phyloP scores from a whole-genome alignment of 2,329 filamentous ascomycete species.

The Aspergillus fijiensis region DNA sequence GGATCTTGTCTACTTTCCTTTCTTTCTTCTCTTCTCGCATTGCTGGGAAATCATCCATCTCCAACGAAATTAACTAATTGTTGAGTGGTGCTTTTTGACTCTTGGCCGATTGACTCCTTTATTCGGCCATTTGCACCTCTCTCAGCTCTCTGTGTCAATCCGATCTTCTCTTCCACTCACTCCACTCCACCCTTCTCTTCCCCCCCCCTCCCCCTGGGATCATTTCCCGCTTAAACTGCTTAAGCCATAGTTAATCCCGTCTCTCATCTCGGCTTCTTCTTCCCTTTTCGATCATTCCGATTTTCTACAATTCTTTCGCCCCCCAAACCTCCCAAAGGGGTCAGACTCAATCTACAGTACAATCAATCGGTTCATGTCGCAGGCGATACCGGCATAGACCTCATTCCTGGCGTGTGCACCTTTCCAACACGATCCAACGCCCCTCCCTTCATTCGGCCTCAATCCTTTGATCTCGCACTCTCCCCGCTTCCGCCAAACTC shows the following conservation, averaged over 20 bases:
- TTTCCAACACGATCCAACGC: conserved; percentile 7
- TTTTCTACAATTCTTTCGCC: conserved; percentile 1
- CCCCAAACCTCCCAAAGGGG: background rate
- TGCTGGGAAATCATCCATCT: background rate
- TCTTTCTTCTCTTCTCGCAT: background rate
- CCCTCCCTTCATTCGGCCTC: background rate
- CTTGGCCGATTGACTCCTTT: background rate
- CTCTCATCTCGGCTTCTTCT: conserved; percentile 11
- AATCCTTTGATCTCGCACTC: conserved; percentile 5
- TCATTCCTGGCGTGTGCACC: conserved; percentile 11
- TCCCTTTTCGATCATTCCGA: conserved; percentile 8
- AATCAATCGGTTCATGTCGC: conserved; percentile 14
- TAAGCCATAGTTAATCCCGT: background rate
- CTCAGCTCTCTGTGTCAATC: too few relatives aligned
- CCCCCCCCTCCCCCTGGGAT: conserved; percentile 22
- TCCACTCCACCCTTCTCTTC: conserved; percentile 8
- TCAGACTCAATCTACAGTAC: background rate
- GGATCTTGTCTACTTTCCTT: background rate
- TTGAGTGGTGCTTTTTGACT: background rate
- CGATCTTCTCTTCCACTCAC: conserved; percentile 9
- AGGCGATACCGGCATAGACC: conserved; percentile 18
- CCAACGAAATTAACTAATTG: background rate
- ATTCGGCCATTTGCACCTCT: background rate
- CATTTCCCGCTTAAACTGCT: conserved; percentile 20
- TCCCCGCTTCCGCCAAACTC: conserved; percentile 11